Base-by-base conservation (phyloP, 129 eudicot genomes). In the Tagetes erecta region DNA sequence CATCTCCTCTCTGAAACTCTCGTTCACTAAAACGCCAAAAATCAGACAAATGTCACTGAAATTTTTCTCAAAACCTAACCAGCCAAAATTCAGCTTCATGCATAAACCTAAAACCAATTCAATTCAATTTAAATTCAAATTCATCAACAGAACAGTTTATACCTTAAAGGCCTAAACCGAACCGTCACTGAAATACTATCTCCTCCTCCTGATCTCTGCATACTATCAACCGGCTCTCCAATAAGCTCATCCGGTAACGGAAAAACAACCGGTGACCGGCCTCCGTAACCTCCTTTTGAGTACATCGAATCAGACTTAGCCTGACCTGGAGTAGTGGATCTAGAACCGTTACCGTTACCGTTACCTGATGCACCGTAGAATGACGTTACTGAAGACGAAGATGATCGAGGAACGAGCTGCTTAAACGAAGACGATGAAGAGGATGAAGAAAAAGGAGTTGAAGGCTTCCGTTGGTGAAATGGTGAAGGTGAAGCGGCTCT, bases 81-180 rank as follows among this genome's bases (percentile, higher is more conserved):
- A 31, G 56, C 36, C 37, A 11, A 72, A 60, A 70, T 36, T 70
- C 72, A 64, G n/a, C 8, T 9, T 65, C 71, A 39, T 11, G 33
- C 65, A 49, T 50, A 60, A 27, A 63, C 62, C 67, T 63, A 71
- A 66, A 67, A 55, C 47, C 65, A 80, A 78, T 72, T 62, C 66
- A 73, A 49, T 49, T 62, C 68, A 72, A 45, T 47, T 66, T 20
- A 20, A 20, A 20, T 20, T 20, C 66, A 58, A 64, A 81, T 80
- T 73, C 56, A 74, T 41, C 46, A 1, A 71, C 33, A 33, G 51
- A 63, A 31, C 39, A 62, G 52, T 73, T 41, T 78, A 20, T 20
- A 93, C 98, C 88, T 93, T 78, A 94, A 45, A 6, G 98, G 98
- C 71, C 98, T 83, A 84, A 94, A 94, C 71, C 98, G 83, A 80